These are phyloP conservation scores for Colletotrichum musae DNA, from an alignment of 2,329 filamentous ascomycete genomes.

Conservation along the genomic window DNA sequence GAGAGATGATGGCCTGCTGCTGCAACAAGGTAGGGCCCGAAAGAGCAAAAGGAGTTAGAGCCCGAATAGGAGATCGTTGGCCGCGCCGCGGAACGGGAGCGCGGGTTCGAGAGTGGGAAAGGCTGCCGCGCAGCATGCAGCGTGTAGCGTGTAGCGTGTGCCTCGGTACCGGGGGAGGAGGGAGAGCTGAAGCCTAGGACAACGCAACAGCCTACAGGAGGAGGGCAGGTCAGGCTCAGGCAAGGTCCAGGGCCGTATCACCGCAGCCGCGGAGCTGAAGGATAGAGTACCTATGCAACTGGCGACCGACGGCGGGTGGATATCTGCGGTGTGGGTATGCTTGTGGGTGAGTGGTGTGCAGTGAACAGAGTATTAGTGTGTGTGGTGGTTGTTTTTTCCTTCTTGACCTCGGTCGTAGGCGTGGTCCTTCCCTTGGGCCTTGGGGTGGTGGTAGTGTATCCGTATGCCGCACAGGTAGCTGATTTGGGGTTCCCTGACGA, in stretches of 20 bases:
- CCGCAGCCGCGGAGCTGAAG: constrained; percentile 38
- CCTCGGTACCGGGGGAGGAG: constrained; percentile 34
- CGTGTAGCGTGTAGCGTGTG: constrained; percentile 18
- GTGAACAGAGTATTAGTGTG: too few relatives aligned
- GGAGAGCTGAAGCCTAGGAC: constrained; percentile 16
- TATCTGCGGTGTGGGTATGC: background rate
- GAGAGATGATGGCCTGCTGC: constrained; percentile 22
- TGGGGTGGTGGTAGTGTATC: background rate
- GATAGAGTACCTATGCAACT: background rate
- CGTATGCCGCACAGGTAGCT: constrained; percentile 9
- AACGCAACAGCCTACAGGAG: background rate
- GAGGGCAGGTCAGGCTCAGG: constrained; percentile 3
- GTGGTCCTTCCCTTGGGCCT: too few relatives aligned
- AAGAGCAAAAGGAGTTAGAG: constrained; percentile 29
- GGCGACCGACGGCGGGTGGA: background rate
- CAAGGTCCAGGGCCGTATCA: constrained; percentile 37
- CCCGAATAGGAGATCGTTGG: constrained; percentile 35
- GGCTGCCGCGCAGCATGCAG: background rate
- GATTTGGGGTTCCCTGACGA: constrained; percentile 15
- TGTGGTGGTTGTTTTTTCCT: too few relatives aligned
- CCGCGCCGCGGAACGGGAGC: constrained; percentile 37
- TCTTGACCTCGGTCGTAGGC: too few relatives aligned
- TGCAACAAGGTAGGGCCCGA: constrained; percentile 21
- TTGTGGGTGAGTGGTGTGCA: background rate
- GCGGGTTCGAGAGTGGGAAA: constrained; percentile 23